Conservation (phyloP, 225 moss, liverwort and hornwort genomes). For the Ulota crispa region DNA sequence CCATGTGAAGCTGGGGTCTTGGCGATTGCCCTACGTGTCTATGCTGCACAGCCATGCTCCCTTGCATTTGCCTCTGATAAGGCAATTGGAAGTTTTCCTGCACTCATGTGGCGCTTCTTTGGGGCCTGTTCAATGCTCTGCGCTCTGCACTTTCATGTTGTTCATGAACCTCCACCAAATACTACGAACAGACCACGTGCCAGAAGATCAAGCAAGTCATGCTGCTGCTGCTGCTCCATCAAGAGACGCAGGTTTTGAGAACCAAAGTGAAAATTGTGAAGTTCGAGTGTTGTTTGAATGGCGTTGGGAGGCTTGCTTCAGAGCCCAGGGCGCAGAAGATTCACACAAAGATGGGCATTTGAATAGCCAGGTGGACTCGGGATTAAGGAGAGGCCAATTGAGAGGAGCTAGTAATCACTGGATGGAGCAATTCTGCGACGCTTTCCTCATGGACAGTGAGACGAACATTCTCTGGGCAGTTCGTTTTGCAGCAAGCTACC, state of each 20-base stretch:
- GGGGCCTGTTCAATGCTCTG: constrained; percentile 50
- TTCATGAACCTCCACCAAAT: constrained; percentile 49
- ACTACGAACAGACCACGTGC: not conserved
- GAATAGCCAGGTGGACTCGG: constrained; percentile 15
- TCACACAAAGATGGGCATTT: not conserved
- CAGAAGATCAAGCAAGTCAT: constrained; percentile 16
- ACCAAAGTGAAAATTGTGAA: not conserved
- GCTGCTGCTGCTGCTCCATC: not conserved
- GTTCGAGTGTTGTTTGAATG: constrained; percentile 36
- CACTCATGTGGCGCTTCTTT: constrained; percentile 38
- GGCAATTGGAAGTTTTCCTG: constrained; percentile 35
- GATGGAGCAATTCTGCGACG: constrained; percentile 47
- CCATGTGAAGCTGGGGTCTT: constrained; percentile 44
- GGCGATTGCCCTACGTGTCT: constrained; percentile 54
- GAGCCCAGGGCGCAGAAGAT: constrained; percentile 16
- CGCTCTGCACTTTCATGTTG: constrained; percentile 50
- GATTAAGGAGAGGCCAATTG: not conserved
- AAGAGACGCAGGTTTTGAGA: constrained; percentile 13
- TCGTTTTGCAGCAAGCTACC: constrained; percentile 57
- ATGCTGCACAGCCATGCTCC: constrained; percentile 47
- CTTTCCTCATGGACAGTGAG: constrained; percentile 39
- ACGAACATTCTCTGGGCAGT: constrained; percentile 39
- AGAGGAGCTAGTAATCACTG: constrained; percentile 26
- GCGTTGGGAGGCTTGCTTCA: constrained; percentile 50
- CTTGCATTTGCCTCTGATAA: constrained; percentile 45